Percentiles rank a stretch among this genome's conserved stretches.
Evolutionary conservation across 2,329 filamentous ascomycete species (phyloP).

Genomic region (Pseudogymnoascus sp.): DNA sequence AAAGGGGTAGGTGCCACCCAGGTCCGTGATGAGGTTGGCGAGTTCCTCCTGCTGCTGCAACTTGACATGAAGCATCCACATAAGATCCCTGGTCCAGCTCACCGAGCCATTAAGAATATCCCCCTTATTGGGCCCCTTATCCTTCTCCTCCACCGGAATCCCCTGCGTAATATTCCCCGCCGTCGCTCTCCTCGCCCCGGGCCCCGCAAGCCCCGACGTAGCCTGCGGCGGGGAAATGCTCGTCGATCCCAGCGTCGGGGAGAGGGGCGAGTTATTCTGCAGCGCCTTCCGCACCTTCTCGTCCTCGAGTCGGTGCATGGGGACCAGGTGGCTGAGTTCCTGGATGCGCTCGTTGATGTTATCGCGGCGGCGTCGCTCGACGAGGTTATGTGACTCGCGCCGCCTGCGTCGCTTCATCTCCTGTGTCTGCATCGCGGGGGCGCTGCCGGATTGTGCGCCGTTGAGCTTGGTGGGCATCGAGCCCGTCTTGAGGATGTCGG

Average conservation of each 20-base stretch:
- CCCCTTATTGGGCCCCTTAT: slow-evolving; percentile 97
- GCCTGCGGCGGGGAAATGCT: slow-evolving; percentile 64
- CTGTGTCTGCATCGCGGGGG: slow-evolving; percentile 58
- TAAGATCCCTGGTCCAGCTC: slow-evolving; percentile 92
- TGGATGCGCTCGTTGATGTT: slow-evolving; percentile 99
- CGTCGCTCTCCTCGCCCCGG: slow-evolving; percentile 69
- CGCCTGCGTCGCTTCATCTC: slow-evolving; percentile 89
- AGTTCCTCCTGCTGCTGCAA: slow-evolving; percentile 84
- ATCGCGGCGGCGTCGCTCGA: slow-evolving; percentile 88
- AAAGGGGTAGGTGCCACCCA: slow-evolving; percentile 72
- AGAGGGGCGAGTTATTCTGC: slow-evolving; percentile 83
- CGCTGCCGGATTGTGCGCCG: slow-evolving; percentile 20
- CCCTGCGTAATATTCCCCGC: slow-evolving; percentile 85
- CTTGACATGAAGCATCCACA: slow-evolving; percentile 92
- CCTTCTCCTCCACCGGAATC: slow-evolving; percentile 89
- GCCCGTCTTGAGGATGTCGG: slow-evolving; percentile 81
- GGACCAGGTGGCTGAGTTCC: slow-evolving; percentile 88
- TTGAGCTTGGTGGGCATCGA: slow-evolving; percentile 83
- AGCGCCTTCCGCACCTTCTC: slow-evolving; percentile 96
- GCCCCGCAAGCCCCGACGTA: slow-evolving; percentile 80
- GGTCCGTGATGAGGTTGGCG: slow-evolving; percentile 62
- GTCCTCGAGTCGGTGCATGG: slow-evolving; percentile 85
- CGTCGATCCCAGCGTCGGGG: slow-evolving; percentile 64
- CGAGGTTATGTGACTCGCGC: slow-evolving; percentile 90
- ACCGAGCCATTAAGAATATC: slow-evolving; percentile 97